These are phyloP conservation scores for Aspergillus ostianus DNA, from an alignment of 495 filamentous ascomycete species.

Conservation along the genomic window DNA sequence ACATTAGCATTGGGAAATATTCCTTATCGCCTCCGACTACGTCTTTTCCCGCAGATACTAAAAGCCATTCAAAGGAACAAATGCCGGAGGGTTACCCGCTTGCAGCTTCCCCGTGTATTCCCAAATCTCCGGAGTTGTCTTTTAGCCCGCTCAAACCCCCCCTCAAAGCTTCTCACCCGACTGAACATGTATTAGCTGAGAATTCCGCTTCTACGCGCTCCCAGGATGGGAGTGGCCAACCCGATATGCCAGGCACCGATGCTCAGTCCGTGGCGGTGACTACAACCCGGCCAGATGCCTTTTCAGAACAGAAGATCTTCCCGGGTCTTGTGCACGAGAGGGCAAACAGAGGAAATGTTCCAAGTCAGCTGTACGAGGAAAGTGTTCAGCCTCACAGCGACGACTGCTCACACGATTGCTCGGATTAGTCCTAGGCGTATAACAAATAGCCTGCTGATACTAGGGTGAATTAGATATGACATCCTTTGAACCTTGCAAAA, in stretches of 20 bases:
- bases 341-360: constrained; percentile 48
- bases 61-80: not conserved
- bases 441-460: not conserved
- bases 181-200: not conserved
- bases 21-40: not conserved
- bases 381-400: not conserved
- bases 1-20: not conserved
- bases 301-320: constrained; percentile 66
- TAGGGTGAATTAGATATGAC: not conserved
- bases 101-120: not conserved
- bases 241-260: constrained; percentile 5
- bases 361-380: constrained; percentile 8
- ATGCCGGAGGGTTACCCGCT: not conserved
- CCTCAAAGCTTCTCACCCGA: not conserved
- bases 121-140: not conserved
- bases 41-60: not conserved
- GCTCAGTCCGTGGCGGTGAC: constrained; percentile 23
- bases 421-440: not conserved
- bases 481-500: not conserved
- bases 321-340: constrained; percentile 67
- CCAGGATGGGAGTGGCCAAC: not conserved
- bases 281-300: constrained; percentile 44
- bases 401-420: not conserved
- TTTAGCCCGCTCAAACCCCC: not conserved
- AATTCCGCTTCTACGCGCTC: not conserved